A percentile compares a stretch with the other conserved stretches of the same genome.
These are phyloP conservation scores for Metschnikowia gelsemii DNA, from an alignment of 805 yeast species.

Conservation along the genomic window DNA sequence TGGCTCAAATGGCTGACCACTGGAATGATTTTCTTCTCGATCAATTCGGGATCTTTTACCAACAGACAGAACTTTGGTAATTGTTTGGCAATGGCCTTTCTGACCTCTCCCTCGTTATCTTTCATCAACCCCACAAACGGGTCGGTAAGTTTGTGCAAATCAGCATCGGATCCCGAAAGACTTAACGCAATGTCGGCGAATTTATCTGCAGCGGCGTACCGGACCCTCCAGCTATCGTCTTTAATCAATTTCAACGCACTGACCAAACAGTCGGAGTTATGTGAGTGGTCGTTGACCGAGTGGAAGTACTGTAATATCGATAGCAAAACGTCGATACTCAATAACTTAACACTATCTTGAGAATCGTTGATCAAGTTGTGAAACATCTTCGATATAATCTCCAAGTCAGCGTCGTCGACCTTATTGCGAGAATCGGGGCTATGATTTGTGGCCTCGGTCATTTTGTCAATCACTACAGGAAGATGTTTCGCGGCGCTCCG, in stretches of 20 bases:
- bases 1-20: slow-evolving; percentile 77
- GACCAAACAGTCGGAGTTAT: slow-evolving; percentile 60
- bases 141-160: slow-evolving; percentile 59
- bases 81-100: slow-evolving; percentile 92
- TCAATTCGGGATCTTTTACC: slow-evolving; percentile 44
- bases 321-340: slow-evolving; percentile 84
- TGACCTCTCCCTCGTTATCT: slow-evolving; percentile 93
- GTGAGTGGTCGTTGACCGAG: slow-evolving; percentile 53
- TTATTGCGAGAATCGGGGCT: slow-evolving; percentile 31
- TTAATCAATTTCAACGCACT: slow-evolving; percentile 69
- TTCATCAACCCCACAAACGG: slow-evolving; percentile 77
- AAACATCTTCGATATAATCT: slow-evolving; percentile 77
- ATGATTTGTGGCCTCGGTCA: slow-evolving; percentile 43
- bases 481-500: slow-evolving; percentile 87
- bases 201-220: slow-evolving; percentile 97
- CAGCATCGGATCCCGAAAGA: slow-evolving; percentile 56
- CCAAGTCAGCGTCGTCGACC: slow-evolving; percentile 67
- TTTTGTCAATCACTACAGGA: slow-evolving; percentile 66
- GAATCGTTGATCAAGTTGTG: slow-evolving; percentile 73
- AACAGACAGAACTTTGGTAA: slow-evolving; percentile 70
- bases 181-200: slow-evolving; percentile 71
- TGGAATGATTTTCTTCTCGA: slow-evolving; percentile 75
- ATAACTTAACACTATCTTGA: slow-evolving; percentile 92
- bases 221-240: slow-evolving; percentile 97
- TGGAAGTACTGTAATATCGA: slow-evolving; percentile 73